Evolutionary conservation across 129 eudicot species (phyloP), one percentile per base, ranked within the genome.

Genomic region (Chrysanthemum makinoi): DNA sequence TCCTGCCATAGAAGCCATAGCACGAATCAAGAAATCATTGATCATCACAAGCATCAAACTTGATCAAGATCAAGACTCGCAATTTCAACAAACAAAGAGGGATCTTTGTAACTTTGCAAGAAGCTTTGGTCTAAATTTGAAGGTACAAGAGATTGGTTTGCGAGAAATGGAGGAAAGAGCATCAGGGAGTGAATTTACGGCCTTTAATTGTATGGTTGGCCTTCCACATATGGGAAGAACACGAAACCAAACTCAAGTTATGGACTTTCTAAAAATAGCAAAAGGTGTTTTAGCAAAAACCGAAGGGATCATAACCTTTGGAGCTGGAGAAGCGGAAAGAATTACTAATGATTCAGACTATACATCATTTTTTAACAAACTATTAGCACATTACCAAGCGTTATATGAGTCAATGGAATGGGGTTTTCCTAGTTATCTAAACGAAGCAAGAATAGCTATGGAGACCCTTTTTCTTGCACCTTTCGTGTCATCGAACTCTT

Each of bases 391-490:
- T 51, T 89, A 77, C 67, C 69, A 86, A 53, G 85, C 89, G 2
- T 15, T 86, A 30, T 86, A 71, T 26, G 91, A 89, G 15, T 86
- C 96, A 1, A 76, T 86, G 80, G 87, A 86, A 65, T 68, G 56
- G 75, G 80, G 73, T 26, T 81, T 84, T 50, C 91, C 91, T 13
- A 64, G 61, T 65, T 62, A 77, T 77, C 72, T 89, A 10, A 57
- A 75, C 30, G 91, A 89, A 75, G 96, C 89, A 62, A 86, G 96
- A 64, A 77, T 81, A n/a, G 79, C 91, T 18, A 69, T 86, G 86
- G 96, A 89, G 55, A 71, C 77, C 55, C 87, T 86, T 30, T 89
- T 89, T 63, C 54, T 86, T 62, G 78, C 81, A 5, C 91, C 91
- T 11, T 78, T 72, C 7, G 77, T 89, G 20, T 84, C 89, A 49